Evolutionary conservation across 352 stramenopile species (phyloP), one percentile per base, ranked within the genome.

Genomic region (Elongisporangium undulatum): DNA sequence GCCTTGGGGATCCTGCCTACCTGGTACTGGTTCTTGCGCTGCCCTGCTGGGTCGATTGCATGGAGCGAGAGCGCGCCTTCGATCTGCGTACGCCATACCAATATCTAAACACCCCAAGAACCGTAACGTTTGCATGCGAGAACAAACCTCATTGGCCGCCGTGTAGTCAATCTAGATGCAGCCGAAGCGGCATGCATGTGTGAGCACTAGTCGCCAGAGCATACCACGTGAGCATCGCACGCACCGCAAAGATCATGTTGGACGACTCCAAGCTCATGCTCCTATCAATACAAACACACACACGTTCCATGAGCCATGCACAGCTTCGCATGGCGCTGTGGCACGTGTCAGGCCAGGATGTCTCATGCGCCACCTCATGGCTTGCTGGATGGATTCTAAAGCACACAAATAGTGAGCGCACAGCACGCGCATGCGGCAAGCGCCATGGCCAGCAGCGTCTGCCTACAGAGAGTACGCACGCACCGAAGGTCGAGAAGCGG

Each of bases 111-210:
- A 26, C 23, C 23, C 23, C 23, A 26, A 26, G 23, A 26, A 26
- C 23, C 23, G 5, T 5, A 26, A 5, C 23, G 23, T 26, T 26
- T 26, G 41, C 13, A 39, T 10, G 7, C 4, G 23, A 50, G 23
- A 29, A 51, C 20, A 39, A 22, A 83, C 74, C 58, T 69, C 7
- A 60, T 93, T 93, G 6, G 77, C 83, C 29, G 83, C 87, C 34
- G 83, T 88, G 56, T 80, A 91, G 61, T 91, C 83, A 48, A 93
- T 72, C 74, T 83, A 45, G 23, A 59, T 21, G 5, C 21, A 55
- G n/a, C n/a, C 58, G 2, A 45, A 53, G 19, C 41, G 23, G 23
- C 23, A 26, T 26, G 23, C 23, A 26, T 26, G 23, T 5, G 51
- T n/a, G 4, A 39, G 22, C 22, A 26, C 7, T 17, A 26, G 2